Evolutionary conservation across 2,329 filamentous ascomycete genomes (phyloP).

Genomic region (Clonostachys sp.): DNA sequence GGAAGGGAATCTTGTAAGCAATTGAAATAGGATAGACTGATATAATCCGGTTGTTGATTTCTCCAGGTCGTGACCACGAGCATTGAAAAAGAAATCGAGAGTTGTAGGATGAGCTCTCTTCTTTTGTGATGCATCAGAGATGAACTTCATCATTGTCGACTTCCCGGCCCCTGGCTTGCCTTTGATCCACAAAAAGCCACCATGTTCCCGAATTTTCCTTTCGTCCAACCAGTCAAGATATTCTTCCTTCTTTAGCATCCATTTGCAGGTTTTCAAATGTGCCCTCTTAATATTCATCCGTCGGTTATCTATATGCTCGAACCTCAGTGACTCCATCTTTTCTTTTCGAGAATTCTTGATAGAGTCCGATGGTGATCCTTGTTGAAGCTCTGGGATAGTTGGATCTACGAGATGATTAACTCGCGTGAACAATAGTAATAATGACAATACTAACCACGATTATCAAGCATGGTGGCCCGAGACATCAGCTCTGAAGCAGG

Average conservation of each 20-base stretch:
- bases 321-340: background rate
- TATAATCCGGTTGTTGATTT: slow-evolving; percentile 42
- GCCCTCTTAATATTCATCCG: background rate
- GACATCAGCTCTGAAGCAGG: background rate
- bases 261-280: slow-evolving; percentile 8
- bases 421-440: no score
- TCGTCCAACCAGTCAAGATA: slow-evolving; percentile 30
- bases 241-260: slow-evolving; percentile 4
- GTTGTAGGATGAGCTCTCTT: background rate
- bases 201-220: slow-evolving; percentile 11
- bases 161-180: slow-evolving; percentile 41
- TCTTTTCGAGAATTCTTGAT: background rate
- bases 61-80: slow-evolving; percentile 33
- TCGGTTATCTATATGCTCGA: background rate
- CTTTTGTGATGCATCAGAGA: slow-evolving; percentile 41
- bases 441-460: no score
- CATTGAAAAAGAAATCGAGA: slow-evolving; percentile 46
- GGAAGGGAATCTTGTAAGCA: slow-evolving; percentile 24
- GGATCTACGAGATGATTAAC: no score
- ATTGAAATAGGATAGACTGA: slow-evolving; percentile 38
- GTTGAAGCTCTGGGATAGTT: no score
- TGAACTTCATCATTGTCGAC: slow-evolving; percentile 40
- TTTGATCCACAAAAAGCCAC: slow-evolving; percentile 40
- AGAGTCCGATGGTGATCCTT: background rate
- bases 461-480: no score